phyloP scores from a whole-genome alignment of 1,284 basidiomycete species.

The Sanguinoderma infundibulare region DNA sequence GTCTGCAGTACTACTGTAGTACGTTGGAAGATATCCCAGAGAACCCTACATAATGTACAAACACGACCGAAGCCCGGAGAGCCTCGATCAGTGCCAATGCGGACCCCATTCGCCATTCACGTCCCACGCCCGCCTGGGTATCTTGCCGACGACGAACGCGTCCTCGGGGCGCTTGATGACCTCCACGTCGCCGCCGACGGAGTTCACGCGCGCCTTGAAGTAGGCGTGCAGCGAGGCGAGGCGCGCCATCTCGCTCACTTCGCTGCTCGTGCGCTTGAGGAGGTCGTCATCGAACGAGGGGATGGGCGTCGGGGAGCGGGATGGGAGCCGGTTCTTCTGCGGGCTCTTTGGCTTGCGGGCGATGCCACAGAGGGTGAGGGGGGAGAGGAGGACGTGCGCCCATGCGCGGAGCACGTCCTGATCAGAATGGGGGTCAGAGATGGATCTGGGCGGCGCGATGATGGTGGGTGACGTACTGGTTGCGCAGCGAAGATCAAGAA shows the following conservation, averaged over 20 bases:
- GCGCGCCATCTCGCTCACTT: conserved; percentile 26
- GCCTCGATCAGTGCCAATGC: not conserved
- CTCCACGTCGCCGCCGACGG: conserved; percentile 21
- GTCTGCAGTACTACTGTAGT: too few species aligned
- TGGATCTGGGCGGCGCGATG: too few species aligned
- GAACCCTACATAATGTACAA: too few species aligned
- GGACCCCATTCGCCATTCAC: not conserved
- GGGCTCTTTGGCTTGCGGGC: too few species aligned
- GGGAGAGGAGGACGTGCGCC: conserved; percentile 19
- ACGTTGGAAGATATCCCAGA: too few species aligned
- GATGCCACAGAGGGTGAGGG: conserved; percentile 1
- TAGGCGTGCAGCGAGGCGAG: conserved; percentile 27
- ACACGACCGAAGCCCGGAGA: not conserved
- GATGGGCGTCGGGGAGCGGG: conserved; percentile 8
- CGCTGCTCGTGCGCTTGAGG: conserved; percentile 23
- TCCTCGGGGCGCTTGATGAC: conserved; percentile 30
- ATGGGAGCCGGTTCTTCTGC: not conserved
- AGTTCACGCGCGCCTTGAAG: conserved; percentile 24
- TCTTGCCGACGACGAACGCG: conserved; percentile 19
- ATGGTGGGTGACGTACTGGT: conserved; percentile 17
- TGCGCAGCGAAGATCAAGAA: conserved; percentile 33
- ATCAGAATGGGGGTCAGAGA: not conserved
- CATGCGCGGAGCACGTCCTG: conserved; percentile 32
- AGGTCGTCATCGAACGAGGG: conserved; percentile 25
- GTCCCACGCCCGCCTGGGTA: conserved; percentile 14